Evolutionary conservation across 768 basidiomycete species (phyloP).

Genomic region (Tylopilus sp.): DNA sequence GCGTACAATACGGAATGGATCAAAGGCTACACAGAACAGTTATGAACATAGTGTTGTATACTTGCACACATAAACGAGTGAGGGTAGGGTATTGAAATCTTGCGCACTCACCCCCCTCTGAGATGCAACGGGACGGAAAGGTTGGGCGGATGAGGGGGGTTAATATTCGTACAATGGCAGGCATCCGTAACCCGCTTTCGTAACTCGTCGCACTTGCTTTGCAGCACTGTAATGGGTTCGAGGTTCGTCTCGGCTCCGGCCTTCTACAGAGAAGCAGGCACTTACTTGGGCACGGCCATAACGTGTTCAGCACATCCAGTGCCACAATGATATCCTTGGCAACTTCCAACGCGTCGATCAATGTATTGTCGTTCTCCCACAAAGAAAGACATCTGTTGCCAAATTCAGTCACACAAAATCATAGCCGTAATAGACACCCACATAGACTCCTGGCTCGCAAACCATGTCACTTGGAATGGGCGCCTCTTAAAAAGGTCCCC

Average conservation of each 20-base stretch:
- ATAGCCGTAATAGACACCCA: slow-evolving; percentile 28
- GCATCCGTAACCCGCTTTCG: slow-evolving; percentile 48
- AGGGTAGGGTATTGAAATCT: slow-evolving; percentile 19
- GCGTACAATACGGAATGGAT: slow-evolving; percentile 26
- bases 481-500: slow-evolving; percentile 60
- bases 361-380: slow-evolving; percentile 59
- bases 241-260: slow-evolving; percentile 10
- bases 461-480: slow-evolving; percentile 72
- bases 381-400: slow-evolving; percentile 54
- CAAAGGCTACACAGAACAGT: slow-evolving; percentile 26
- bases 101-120: slow-evolving; percentile 22
- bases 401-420: not conserved
- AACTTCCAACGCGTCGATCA: slow-evolving; percentile 58
- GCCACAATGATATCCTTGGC: slow-evolving; percentile 62
- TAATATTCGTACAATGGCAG: slow-evolving; percentile 41
- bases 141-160: slow-evolving; percentile 39
- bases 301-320: slow-evolving; percentile 61
- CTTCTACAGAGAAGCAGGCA: slow-evolving; percentile 6
- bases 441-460: slow-evolving; percentile 63
- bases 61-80: slow-evolving; percentile 27
- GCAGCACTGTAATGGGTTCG: slow-evolving; percentile 37
- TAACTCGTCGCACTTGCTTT: slow-evolving; percentile 45
- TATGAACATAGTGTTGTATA: slow-evolving; percentile 29
- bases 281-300: slow-evolving; percentile 63
- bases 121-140: slow-evolving; percentile 36